These are phyloP conservation scores for Quercus bicolor DNA, from an alignment of 306 rosid species.

Conservation along the genomic window DNA sequence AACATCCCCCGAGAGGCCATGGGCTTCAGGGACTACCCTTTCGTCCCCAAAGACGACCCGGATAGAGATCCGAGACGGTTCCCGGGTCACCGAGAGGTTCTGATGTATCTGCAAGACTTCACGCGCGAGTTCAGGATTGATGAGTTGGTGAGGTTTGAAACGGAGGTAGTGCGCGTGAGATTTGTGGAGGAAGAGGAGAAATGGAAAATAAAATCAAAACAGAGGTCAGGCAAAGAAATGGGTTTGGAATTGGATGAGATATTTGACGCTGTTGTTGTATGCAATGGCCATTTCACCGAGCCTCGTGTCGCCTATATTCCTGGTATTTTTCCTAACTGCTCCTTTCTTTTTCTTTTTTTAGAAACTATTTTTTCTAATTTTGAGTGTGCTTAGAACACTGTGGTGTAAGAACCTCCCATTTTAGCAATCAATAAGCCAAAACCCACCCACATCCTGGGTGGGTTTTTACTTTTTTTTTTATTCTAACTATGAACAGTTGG, in stretches of 20 bases:
- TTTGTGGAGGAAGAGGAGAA: conserved; percentile 21
- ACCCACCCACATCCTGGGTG: too few relatives aligned
- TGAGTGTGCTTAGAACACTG: too few relatives aligned
- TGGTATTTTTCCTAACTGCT: conserved; percentile 25
- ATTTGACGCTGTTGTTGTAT: conserved; percentile 58
- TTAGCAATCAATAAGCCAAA: too few relatives aligned
- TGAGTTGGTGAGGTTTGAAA: conserved; percentile 39
- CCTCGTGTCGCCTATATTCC: conserved; percentile 50
- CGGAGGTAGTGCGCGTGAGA: conserved; percentile 45
- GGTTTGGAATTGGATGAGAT: conserved; percentile 37
- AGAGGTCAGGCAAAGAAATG: conserved; percentile 8
- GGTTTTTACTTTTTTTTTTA: too few relatives aligned
- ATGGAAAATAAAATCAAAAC: conserved; percentile 45
- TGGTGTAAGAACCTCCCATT: too few relatives aligned
- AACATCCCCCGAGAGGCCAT: conserved; percentile 72
- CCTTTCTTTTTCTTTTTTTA: too few relatives aligned
- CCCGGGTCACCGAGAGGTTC: conserved; percentile 59
- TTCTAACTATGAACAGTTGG: too few relatives aligned
- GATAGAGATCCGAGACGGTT: conserved; percentile 57
- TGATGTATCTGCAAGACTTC: conserved; percentile 49
- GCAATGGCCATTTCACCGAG: conserved; percentile 47
- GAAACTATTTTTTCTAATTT: too few relatives aligned
- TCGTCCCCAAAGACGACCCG: conserved; percentile 31
- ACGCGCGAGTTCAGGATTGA: conserved; percentile 30
- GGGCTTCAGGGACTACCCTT: conserved; percentile 69